Percentiles rank a stretch among this genome's conserved stretches.
Evolutionary conservation across 164 flowering plant species (phyloP).

Genomic region (Vitis rotundifolia): DNA sequence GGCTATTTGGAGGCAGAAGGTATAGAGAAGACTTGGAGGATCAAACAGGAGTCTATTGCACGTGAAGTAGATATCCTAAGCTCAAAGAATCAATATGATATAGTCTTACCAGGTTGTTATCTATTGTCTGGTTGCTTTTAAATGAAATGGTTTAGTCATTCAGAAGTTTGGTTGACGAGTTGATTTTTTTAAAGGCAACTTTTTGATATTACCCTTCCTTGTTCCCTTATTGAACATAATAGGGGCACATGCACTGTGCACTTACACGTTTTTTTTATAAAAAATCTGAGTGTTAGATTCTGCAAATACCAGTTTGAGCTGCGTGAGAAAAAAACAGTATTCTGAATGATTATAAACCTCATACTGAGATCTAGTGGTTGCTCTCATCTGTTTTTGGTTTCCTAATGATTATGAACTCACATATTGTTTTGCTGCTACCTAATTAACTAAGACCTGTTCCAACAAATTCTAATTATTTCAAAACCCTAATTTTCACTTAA

Average conservation of each 20-base stretch:
- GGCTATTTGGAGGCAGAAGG: conserved; percentile 92
- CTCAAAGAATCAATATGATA: conserved; percentile 76
- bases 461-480: too few relatives aligned
- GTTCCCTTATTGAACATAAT: neutral
- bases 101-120: conserved; percentile 77
- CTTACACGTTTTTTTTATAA: neutral
- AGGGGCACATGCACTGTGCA: neutral
- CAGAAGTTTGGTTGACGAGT: neutral
- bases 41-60: conserved; percentile 68
- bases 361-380: too few relatives aligned
- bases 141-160: too few relatives aligned
- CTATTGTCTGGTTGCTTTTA: neutral
- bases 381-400: too few relatives aligned
- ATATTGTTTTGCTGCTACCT: too few relatives aligned
- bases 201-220: neutral
- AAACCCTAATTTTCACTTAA: too few relatives aligned
- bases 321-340: too few relatives aligned
- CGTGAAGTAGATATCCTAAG: conserved; percentile 76
- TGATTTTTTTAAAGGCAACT: neutral
- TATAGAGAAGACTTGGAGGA: conserved; percentile 83
- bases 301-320: too few relatives aligned
- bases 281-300: too few relatives aligned
- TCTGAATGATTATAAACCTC: too few relatives aligned
- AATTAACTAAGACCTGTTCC: too few relatives aligned
- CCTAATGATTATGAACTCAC: too few relatives aligned